These are phyloP conservation scores for Amauroascus verrucosus DNA, from an alignment of 2,329 filamentous ascomycete genomes.

Conservation along the genomic window DNA sequence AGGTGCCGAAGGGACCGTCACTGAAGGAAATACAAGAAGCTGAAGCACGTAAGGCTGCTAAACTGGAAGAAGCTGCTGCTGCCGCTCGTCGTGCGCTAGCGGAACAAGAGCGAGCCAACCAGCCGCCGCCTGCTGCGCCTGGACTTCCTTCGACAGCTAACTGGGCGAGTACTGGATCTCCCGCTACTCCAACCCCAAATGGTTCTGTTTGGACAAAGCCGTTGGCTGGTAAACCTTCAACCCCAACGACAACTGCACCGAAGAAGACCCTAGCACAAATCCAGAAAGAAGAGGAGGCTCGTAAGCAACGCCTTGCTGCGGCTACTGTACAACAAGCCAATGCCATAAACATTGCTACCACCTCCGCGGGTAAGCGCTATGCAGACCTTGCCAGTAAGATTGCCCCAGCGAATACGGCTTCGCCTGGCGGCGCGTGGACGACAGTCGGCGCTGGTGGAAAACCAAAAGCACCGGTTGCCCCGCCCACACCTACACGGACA, in stretches of 20 bases:
- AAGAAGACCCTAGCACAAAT: slow-evolving; percentile 95
- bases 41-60: slow-evolving; percentile 84
- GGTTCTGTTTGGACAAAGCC: slow-evolving; percentile 45
- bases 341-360: slow-evolving; percentile 34
- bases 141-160: slow-evolving; percentile 81
- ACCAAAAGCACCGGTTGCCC: slow-evolving; percentile 57
- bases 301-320: slow-evolving; percentile 63
- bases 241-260: slow-evolving; percentile 33
- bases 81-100: slow-evolving; percentile 65
- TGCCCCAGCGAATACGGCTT: slow-evolving; percentile 34
- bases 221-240: slow-evolving; percentile 28
- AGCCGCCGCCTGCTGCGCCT: slow-evolving; percentile 57
- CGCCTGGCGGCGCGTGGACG: slow-evolving; percentile 64
- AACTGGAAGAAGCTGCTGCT: slow-evolving; percentile 70
- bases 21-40: slow-evolving; percentile 94
- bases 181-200: slow-evolving; percentile 48
- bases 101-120: slow-evolving; percentile 64
- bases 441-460: slow-evolving; percentile 93
- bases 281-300: slow-evolving; percentile 85
- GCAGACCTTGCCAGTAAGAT: slow-evolving; percentile 85
- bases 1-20: slow-evolving; percentile 72
- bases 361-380: slow-evolving; percentile 67
- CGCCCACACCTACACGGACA: slow-evolving; percentile 39
- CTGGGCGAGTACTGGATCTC: slow-evolving; percentile 69
- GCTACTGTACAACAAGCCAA: slow-evolving; percentile 41